These are phyloP conservation scores for Claviceps maximensis DNA, from an alignment of 2,329 filamentous ascomycete species.

Conservation along the genomic window DNA sequence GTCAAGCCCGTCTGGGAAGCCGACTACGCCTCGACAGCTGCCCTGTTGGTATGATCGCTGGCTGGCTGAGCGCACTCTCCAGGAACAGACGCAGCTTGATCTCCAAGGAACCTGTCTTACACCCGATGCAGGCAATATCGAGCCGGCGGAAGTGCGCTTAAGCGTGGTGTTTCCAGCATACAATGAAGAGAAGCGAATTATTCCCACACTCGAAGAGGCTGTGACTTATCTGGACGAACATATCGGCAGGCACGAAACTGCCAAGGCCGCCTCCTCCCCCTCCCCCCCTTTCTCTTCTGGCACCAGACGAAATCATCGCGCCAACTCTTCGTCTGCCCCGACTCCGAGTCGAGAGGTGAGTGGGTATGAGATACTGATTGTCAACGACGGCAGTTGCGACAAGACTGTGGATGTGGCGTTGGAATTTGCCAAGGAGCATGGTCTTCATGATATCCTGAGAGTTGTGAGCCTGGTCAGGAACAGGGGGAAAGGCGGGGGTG, in stretches of 20 bases:
- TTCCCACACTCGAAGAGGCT: constrained; percentile 79
- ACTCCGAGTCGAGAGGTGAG: constrained; percentile 11
- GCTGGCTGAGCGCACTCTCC: constrained; percentile 45
- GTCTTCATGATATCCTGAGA: constrained; percentile 65
- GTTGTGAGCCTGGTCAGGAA: constrained; percentile 70
- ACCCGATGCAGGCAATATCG: constrained; percentile 45
- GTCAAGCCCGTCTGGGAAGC: constrained; percentile 43
- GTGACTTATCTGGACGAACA: constrained; percentile 70
- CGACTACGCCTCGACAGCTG: constrained; percentile 34
- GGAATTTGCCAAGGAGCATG: constrained; percentile 61
- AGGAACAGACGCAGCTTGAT: constrained; percentile 23
- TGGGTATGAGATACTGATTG: constrained; percentile 86
- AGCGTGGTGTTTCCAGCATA: constrained; percentile 90
- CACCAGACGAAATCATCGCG: constrained; percentile 21
- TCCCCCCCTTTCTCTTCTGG: constrained; percentile 12
- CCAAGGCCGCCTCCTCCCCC: constrained; percentile 10
- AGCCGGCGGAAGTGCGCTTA: constrained; percentile 69
- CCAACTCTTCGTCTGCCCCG: background rate
- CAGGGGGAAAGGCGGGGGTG: constrained; percentile 86
- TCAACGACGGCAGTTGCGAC: constrained; percentile 83
- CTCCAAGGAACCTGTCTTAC: constrained; percentile 26
- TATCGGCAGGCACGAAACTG: constrained; percentile 44
- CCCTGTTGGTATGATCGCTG: constrained; percentile 82
- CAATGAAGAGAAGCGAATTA: constrained; percentile 78
- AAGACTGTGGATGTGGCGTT: constrained; percentile 68